Conservation (phyloP, 805 yeast genomes). For the Saturnispora mendoncae region DNA sequence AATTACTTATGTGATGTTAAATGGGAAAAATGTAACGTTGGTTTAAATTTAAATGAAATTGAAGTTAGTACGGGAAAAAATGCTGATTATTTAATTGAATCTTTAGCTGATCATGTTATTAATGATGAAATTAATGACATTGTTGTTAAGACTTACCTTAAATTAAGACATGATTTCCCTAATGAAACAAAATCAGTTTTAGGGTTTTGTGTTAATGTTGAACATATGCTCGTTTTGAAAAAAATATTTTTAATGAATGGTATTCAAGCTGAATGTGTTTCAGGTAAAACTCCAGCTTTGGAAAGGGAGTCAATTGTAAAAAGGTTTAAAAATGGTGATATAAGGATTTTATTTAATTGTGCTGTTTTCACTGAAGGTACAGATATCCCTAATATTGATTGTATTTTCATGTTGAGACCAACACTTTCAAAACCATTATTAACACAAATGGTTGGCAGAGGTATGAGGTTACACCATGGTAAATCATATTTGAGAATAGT, state of each 20-base stretch:
- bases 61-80: constrained; percentile 10
- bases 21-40: constrained; percentile 48
- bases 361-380: constrained; percentile 92
- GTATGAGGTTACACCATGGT: constrained; percentile 53
- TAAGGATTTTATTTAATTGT: constrained; percentile 77
- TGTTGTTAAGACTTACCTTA: constrained; percentile 45
- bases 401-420: constrained; percentile 70
- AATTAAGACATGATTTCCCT: constrained; percentile 28
- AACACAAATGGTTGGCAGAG: constrained; percentile 88
- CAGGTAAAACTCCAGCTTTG: constrained; percentile 49
- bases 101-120: constrained; percentile 49
- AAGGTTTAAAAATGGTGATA: constrained; percentile 51
- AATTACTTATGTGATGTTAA: constrained; percentile 64
- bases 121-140: constrained; percentile 44
- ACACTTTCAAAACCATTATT: constrained; percentile 64
- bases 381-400: constrained; percentile 83
- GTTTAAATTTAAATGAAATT: constrained; percentile 23
- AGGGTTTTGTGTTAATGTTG: constrained; percentile 68
- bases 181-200: constrained; percentile 51
- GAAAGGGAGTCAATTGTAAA: constrained; percentile 45
- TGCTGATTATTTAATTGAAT: constrained; percentile 47
- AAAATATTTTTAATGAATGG: constrained; percentile 48
- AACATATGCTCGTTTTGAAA: constrained; percentile 52
- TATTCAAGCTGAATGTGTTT: constrained; percentile 60
- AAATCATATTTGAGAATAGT: constrained; percentile 65